Evolutionary conservation across 768 basidiomycete genomes (phyloP), one percentile per base, ranked within the genome.

Genomic region (Russula earlei): DNA sequence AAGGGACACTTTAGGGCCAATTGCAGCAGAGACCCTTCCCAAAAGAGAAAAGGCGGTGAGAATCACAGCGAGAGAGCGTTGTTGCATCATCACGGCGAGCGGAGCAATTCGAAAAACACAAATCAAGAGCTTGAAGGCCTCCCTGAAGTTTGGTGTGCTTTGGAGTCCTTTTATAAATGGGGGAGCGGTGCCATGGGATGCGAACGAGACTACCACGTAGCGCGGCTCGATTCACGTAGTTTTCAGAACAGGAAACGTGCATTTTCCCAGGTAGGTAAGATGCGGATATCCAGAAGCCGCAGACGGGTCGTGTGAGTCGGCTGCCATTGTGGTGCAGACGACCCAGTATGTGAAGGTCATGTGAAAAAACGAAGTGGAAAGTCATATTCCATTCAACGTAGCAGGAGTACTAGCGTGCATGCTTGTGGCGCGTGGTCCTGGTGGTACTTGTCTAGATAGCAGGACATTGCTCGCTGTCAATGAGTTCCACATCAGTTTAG

Each of bases 1-100:
- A 14, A 67, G 58, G 22, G 59, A 22, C 10, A 57, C 56, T 19
- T 41, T 43, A 10, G 67, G 64, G 33, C 64, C 67, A 14, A 65
- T 63, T 9, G 47, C 46, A 15, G 63, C 63, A 5, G 43, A 53
- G 8, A 15, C 41, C 5, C 44, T 40, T 11, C 25, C 50, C 0
- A 59, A 47, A 12, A 57, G 33, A n/a, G 55, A 47, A 12, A 57
- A 27, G 22, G 55, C 40, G 1, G 51, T 29, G 19, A 56, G 52
- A 22, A 61, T 47, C 9, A 38, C 36, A 12, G 22, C 24, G 24
- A 57, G 40, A 34, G 50, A 34, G 24, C 25, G n/a, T 19, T 48
- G 44, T 15, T 19, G 50, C 43, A 56, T 38, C 53, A 38, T 46
- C 10, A 17, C 27, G 14, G n/a, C 25, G 36, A 34, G 7, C 29